Base-by-base conservation (phyloP, 257 asterid genomes). In the Rubia yunnanensis region DNA sequence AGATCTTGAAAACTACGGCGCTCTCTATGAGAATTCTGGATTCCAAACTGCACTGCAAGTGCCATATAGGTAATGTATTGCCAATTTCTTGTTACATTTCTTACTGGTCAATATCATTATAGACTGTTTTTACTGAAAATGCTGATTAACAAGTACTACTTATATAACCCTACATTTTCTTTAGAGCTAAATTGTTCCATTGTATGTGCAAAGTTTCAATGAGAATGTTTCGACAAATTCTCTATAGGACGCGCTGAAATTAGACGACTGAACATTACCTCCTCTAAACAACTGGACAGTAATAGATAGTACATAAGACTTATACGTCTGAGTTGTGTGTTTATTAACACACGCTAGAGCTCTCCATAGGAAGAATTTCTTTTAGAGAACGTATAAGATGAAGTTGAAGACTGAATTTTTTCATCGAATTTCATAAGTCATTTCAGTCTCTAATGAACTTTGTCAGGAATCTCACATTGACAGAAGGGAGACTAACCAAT, bases 1-100 rank as follows among this genome's bases (percentile, higher is more conserved):
- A 44, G 89, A 84, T 73, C 82, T 84, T 67, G 74, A 65, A 35
- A 61, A 35, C 38, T 84, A 84, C 39, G 83, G 71, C 44, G 67
- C 70, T 4, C 70, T 73, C 22, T 81, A 81, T 31, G 79, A 71
- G 50, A 81, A 79, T 46, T 84, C 83, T 10, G 83, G 86, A 61
- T 84, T 81, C 27, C 74, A 38, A 50, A 81, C 80, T 65, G 84
- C 86, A 6, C 70, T 80, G 48, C 77, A 74, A 70, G 76, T 83
- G 59, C 86, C 89, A 56, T 81, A 83, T 39, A 83, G 89, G 86
- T 80, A 78, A 59, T 41, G 20, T 0, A 44, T 5, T 17, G 20
- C 50, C 44, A 36, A 1, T 36, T 36, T 1, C 36, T 32, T 39
- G 46, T 10, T 41, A 13, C 20, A 14, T 15, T 41, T n/a, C 49